Percentiles rank a stretch among this genome's conserved stretches.
These are phyloP conservation scores for Saitozyma sp. DNA, from an alignment of 768 basidiomycete genomes.

Conservation along the genomic window DNA sequence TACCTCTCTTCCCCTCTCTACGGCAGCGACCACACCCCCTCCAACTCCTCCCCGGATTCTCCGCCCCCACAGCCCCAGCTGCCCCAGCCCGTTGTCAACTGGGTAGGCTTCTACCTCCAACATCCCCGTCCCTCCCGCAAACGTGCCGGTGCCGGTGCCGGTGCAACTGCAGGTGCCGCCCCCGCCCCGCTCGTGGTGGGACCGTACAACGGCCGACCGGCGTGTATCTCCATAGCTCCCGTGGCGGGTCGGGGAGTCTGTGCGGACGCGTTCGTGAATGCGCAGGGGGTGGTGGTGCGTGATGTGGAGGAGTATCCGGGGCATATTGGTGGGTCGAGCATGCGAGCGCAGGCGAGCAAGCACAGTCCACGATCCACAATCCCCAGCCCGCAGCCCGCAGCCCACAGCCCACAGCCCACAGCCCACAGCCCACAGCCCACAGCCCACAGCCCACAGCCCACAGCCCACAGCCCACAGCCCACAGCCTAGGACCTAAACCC, in stretches of 20 bases:
- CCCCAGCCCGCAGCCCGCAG: too few species aligned
- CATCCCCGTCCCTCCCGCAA: background rate
- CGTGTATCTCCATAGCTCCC: slow-evolving; percentile 75
- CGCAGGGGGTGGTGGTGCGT: slow-evolving; percentile 65
- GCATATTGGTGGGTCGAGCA: slow-evolving; percentile 65
- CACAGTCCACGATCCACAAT: background rate
- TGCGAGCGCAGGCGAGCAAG: background rate
- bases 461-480: too few species aligned
- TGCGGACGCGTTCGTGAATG: slow-evolving; percentile 69
- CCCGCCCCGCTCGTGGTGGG: slow-evolving; percentile 63
- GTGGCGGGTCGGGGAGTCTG: slow-evolving; percentile 76
- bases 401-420: too few species aligned
- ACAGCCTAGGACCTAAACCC: background rate
- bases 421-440: too few species aligned
- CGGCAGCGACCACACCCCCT: slow-evolving; percentile 54
- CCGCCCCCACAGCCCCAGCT: slow-evolving; percentile 57
- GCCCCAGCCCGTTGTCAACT: slow-evolving; percentile 62
- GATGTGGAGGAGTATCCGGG: slow-evolving; percentile 82
- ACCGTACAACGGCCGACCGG: slow-evolving; percentile 87
- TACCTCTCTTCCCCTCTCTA: slow-evolving; percentile 70
- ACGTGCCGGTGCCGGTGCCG: slow-evolving; percentile 1
- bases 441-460: too few species aligned
- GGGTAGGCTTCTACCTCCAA: slow-evolving; percentile 67
- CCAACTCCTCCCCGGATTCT: too few species aligned
- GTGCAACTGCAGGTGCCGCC: too few species aligned